A percentile compares a stretch with the other conserved stretches of the same genome.
phyloP scores from a whole-genome alignment of 306 rosid genomes.

The Medicago arabica region DNA sequence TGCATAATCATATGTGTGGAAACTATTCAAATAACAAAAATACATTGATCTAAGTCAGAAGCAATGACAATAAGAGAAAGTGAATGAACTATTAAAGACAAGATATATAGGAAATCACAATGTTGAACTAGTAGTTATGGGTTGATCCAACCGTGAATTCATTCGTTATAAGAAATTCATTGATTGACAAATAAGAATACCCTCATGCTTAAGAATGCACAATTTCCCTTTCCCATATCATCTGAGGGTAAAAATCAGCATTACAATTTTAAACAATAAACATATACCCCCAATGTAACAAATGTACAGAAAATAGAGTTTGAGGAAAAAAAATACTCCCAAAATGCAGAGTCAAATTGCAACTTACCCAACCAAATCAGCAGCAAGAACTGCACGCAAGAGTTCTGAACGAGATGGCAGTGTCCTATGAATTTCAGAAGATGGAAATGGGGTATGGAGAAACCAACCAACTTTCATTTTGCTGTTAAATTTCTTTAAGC shows the following conservation, averaged over 20 bases:
- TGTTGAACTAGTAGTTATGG: background rate
- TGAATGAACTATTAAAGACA: background rate
- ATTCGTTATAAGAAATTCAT: background rate
- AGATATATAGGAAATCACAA: too few relatives aligned
- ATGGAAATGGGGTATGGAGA: slow-evolving; percentile 98
- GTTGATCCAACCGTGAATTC: background rate
- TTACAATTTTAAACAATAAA: too few relatives aligned
- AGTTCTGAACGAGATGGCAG: slow-evolving; percentile 88
- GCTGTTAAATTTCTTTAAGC: slow-evolving; percentile 72
- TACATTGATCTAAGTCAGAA: slow-evolving; percentile 36
- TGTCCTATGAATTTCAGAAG: slow-evolving; percentile 95
- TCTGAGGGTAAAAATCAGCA: too few relatives aligned
- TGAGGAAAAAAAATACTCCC: background rate
- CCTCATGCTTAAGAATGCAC: background rate
- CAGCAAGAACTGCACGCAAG: slow-evolving; percentile 87
- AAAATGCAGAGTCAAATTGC: slow-evolving; percentile 32
- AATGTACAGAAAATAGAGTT: background rate
- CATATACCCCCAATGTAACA: background rate
- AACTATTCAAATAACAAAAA: slow-evolving; percentile 50
- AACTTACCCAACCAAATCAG: slow-evolving; percentile 95
- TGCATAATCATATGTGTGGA: slow-evolving; percentile 97
- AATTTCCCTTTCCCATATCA: too few relatives aligned
- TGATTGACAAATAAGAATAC: background rate
- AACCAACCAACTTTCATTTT: slow-evolving; percentile 98
- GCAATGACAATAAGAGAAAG: slow-evolving; percentile 18